A percentile compares a stretch with the other conserved stretches of the same genome.
These are phyloP conservation scores for Lignosus rhinocerotis DNA, from an alignment of 1,284 basidiomycete species.

Conservation along the genomic window DNA sequence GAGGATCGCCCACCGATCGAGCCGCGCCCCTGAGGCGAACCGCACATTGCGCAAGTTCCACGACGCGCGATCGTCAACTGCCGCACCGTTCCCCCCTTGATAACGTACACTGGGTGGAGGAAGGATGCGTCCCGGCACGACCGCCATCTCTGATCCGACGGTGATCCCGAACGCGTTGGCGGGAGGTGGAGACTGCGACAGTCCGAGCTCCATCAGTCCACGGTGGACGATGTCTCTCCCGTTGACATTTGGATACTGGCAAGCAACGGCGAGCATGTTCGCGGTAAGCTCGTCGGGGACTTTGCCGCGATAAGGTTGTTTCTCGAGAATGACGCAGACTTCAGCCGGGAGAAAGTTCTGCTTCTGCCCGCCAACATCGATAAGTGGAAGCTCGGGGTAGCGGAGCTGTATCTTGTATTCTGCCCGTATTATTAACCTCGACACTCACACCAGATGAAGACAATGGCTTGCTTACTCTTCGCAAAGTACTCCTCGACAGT, in stretches of 20 bases:
- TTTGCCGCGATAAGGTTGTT: conserved; percentile 71
- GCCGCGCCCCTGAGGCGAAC: conserved; percentile 54
- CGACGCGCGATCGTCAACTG: conserved; percentile 59
- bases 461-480: conserved; percentile 47
- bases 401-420: conserved; percentile 56
- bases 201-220: conserved; percentile 65
- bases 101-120: conserved; percentile 61
- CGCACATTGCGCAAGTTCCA: conserved; percentile 71
- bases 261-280: conserved; percentile 67
- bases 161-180: conserved; percentile 59
- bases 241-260: conserved; percentile 68
- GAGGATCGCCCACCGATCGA: conserved; percentile 64
- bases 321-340: conserved; percentile 67
- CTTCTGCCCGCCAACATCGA: conserved; percentile 62
- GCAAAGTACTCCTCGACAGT: conserved; percentile 67
- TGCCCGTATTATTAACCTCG: conserved; percentile 27
- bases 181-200: conserved; percentile 43
- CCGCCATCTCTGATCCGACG: conserved; percentile 66
- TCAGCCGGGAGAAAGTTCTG: conserved; percentile 61
- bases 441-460: neutral
- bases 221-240: conserved; percentile 54
- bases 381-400: conserved; percentile 54
- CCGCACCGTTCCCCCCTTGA: conserved; percentile 39
- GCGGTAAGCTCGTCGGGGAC: conserved; percentile 67
- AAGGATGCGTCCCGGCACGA: conserved; percentile 72